Conservation (phyloP, 1,284 basidiomycete genomes). For the Singerocomus inundabilis region DNA sequence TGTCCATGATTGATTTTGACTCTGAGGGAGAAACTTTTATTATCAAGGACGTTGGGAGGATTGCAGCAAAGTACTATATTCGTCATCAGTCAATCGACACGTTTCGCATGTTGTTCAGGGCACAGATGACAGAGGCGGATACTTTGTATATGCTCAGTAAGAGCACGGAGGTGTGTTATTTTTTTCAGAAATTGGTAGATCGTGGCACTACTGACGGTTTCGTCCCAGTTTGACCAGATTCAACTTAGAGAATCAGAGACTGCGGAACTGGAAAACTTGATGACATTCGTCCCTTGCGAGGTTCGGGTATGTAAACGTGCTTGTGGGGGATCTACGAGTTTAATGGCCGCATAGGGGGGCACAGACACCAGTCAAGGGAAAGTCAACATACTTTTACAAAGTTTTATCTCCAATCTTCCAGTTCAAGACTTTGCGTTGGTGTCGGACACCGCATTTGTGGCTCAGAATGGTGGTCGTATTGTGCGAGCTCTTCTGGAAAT, state of each 20-base stretch:
- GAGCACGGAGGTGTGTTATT: constrained; percentile 78
- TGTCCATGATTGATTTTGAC: constrained; percentile 85
- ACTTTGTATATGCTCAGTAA: constrained; percentile 83
- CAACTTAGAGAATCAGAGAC: constrained; percentile 90
- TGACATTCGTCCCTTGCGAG: constrained; percentile 73
- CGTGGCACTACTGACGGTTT: neutral
- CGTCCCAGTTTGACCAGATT: constrained; percentile 85
- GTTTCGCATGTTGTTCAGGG: constrained; percentile 73
- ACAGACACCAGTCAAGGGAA: constrained; percentile 76
- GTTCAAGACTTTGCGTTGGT: constrained; percentile 97
- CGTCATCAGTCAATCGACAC: constrained; percentile 84
- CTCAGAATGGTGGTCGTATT: constrained; percentile 94
- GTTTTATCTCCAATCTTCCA: constrained; percentile 77
- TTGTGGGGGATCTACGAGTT: neutral
- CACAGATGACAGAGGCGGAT: constrained; percentile 93
- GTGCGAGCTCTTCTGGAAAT: constrained; percentile 94
- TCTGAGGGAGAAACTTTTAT: constrained; percentile 63
- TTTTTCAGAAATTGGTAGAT: neutral
- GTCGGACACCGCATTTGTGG: constrained; percentile 92
- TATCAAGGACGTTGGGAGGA: constrained; percentile 87
- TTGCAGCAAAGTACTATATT: constrained; percentile 97
- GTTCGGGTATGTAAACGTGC: constrained; percentile 56
- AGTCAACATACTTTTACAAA: constrained; percentile 95
- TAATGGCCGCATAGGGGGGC: constrained; percentile 54
- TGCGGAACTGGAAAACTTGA: constrained; percentile 77